Evolutionary conservation across 2,329 filamentous ascomycete genomes (phyloP).

Genomic region (Cryphonectria carpinicola): DNA sequence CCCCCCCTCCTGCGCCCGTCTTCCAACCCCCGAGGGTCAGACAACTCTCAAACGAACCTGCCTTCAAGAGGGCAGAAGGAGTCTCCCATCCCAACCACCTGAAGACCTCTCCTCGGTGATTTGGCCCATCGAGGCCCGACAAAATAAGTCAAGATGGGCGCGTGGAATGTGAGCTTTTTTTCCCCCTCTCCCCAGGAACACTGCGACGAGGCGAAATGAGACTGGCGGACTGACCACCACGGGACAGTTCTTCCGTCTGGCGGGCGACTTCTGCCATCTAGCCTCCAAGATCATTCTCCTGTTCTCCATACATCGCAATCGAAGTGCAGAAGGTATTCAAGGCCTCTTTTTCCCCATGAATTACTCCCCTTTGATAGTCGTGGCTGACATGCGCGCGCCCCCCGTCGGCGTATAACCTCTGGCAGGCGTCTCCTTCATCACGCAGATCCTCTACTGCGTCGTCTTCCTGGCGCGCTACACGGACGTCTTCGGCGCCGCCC

Average conservation of each 20-base stretch:
- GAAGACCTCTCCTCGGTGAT: conserved; percentile 1
- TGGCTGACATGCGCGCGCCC: conserved; percentile 26
- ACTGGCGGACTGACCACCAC: conserved; percentile 6
- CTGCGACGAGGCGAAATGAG: background rate
- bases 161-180: conserved; percentile 32
- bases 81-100: background rate
- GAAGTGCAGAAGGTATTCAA: conserved; percentile 74
- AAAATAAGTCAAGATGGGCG: conserved; percentile 21
- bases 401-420: background rate
- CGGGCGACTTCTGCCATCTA: conserved; percentile 84
- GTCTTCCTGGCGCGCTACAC: conserved; percentile 89
- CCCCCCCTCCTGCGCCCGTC: background rate
- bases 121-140: background rate
- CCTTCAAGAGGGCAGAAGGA: conserved; percentile 4
- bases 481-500: conserved; percentile 68
- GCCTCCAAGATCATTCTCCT: conserved; percentile 89
- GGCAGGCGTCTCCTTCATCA: conserved; percentile 87
- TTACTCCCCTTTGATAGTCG: background rate
- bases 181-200: too few relatives aligned
- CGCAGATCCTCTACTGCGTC: conserved; percentile 81
- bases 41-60: conserved; percentile 1
- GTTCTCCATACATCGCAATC: conserved; percentile 85
- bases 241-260: conserved; percentile 68
- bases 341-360: conserved; percentile 9
- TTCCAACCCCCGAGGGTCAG: background rate